Conservation (phyloP, 805 yeast genomes). For the Candida ovalis region DNA sequence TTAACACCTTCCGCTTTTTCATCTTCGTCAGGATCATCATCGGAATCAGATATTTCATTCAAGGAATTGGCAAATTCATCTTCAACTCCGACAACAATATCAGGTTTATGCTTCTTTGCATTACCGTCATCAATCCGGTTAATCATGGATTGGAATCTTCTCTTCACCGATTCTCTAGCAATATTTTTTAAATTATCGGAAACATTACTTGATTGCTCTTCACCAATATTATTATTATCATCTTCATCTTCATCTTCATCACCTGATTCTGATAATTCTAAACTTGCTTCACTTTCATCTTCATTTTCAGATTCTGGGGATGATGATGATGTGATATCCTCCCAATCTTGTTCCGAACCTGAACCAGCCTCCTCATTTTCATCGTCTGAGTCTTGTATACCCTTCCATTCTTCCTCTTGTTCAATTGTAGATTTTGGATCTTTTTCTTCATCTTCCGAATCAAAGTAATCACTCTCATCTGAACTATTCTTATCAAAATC, state of each 20-base stretch:
- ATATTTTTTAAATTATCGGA: conserved; percentile 3
- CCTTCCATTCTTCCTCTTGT: conserved; percentile 9
- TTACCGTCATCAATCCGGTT: background rate
- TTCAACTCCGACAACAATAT: conserved; percentile 9
- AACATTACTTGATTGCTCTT: conserved; percentile 1
- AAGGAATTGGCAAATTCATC: conserved; percentile 3
- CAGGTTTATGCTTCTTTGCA: conserved; percentile 3
- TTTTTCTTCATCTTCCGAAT: conserved; percentile 15
- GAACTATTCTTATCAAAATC: conserved; percentile 7
- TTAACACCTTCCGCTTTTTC: background rate
- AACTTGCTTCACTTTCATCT: conserved; percentile 16
- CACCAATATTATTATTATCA: background rate
- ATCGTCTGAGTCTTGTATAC: conserved; percentile 4
- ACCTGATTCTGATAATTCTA: conserved; percentile 12
- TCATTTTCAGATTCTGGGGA: conserved; percentile 14
- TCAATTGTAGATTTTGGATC: conserved; percentile 9
- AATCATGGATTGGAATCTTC: conserved; percentile 2
- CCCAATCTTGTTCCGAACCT: conserved; percentile 2
- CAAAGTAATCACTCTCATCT: conserved; percentile 9
- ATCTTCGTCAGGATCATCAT: conserved; percentile 1
- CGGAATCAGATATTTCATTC: conserved; percentile 16
- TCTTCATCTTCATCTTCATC: conserved; percentile 1
- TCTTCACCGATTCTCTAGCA: conserved; percentile 1
- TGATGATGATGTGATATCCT: background rate
- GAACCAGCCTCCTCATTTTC: conserved; percentile 5